Percentiles rank a stretch among this genome's conserved stretches.
Conservation (phyloP, 2,329 filamentous ascomycete genomes). For the Dactylellina drechsleri region DNA sequence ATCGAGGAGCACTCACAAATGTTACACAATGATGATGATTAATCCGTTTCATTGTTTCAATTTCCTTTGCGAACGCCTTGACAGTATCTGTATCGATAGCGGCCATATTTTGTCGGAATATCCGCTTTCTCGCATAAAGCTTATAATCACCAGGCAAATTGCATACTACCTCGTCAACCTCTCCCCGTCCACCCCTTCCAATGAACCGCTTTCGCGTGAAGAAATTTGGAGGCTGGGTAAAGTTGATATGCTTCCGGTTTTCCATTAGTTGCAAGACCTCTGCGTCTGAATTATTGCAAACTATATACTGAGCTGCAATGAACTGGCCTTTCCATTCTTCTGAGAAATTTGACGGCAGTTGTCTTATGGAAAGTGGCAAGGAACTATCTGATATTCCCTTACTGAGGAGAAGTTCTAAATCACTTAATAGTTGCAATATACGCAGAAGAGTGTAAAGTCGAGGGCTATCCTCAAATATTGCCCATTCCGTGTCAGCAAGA, state of each 20-base stretch:
- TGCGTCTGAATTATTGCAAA: slow-evolving; percentile 58
- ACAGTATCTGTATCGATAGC: slow-evolving; percentile 29
- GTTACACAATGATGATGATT: slow-evolving; percentile 56
- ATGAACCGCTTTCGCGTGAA: slow-evolving; percentile 56
- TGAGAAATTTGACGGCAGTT: slow-evolving; percentile 57
- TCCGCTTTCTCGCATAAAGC: slow-evolving; percentile 48
- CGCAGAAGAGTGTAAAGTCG: slow-evolving; percentile 59
- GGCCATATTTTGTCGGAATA: slow-evolving; percentile 40
- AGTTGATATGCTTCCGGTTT: slow-evolving; percentile 58
- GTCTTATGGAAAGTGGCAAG: slow-evolving; percentile 57
- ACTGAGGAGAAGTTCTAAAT: slow-evolving; percentile 57
- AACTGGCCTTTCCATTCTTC: slow-evolving; percentile 53
- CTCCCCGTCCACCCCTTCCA: slow-evolving; percentile 57
- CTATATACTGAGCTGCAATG: slow-evolving; percentile 56
- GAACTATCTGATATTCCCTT: slow-evolving; percentile 58
- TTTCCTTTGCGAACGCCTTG: slow-evolving; percentile 53
- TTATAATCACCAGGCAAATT: slow-evolving; percentile 43
- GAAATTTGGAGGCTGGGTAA: slow-evolving; percentile 52
- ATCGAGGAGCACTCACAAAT: slow-evolving; percentile 48
- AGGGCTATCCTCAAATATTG: slow-evolving; percentile 30
- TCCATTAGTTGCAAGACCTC: slow-evolving; percentile 57
- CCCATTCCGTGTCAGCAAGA: background rate
- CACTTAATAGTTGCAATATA: slow-evolving; percentile 55
- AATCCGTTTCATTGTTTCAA: slow-evolving; percentile 56
- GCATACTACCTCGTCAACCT: slow-evolving; percentile 58